phyloP scores from a whole-genome alignment of 1,284 basidiomycete genomes.

The Fomitopsis schrenkii region DNA sequence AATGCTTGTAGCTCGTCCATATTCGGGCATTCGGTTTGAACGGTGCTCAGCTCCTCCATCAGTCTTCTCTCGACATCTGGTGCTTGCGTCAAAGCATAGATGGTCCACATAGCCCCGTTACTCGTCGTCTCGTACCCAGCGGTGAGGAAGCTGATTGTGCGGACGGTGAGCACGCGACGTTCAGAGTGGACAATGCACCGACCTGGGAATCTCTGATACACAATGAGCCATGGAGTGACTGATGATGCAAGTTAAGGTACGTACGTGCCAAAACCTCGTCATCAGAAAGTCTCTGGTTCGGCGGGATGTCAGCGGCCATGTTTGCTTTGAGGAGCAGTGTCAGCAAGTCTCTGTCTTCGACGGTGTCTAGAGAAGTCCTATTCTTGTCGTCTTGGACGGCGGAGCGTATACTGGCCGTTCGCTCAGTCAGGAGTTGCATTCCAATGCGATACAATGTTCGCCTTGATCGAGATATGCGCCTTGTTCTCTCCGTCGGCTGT shows the following conservation, averaged over 20 bases:
- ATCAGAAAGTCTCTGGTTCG: slow-evolving; percentile 44
- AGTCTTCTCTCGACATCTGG: slow-evolving; percentile 61
- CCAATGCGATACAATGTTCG: slow-evolving; percentile 25
- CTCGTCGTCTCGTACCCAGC: slow-evolving; percentile 74
- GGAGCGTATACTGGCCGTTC: slow-evolving; percentile 28
- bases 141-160: slow-evolving; percentile 37
- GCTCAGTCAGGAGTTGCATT: slow-evolving; percentile 34
- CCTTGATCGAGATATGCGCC: too few relatives aligned
- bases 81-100: slow-evolving; percentile 57
- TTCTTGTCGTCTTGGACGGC: too few relatives aligned
- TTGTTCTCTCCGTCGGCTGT: too few relatives aligned
- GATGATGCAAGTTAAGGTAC: slow-evolving; percentile 15
- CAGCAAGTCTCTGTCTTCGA: slow-evolving; percentile 21
- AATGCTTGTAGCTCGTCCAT: slow-evolving; percentile 38
- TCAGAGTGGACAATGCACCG: not conserved
- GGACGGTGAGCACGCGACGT: not conserved
- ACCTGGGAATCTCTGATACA: slow-evolving; percentile 10
- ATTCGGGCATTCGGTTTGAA: slow-evolving; percentile 24
- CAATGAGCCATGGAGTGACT: not conserved
- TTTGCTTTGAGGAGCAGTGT: slow-evolving; percentile 41
- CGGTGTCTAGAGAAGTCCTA: too few relatives aligned
- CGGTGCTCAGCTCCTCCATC: slow-evolving; percentile 56
- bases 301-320: slow-evolving; percentile 38
- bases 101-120: slow-evolving; percentile 47
- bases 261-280: slow-evolving; percentile 56